These are phyloP conservation scores for Torrubiellomyces zombiae DNA, from an alignment of 2,329 filamentous ascomycete species.

Conservation along the genomic window DNA sequence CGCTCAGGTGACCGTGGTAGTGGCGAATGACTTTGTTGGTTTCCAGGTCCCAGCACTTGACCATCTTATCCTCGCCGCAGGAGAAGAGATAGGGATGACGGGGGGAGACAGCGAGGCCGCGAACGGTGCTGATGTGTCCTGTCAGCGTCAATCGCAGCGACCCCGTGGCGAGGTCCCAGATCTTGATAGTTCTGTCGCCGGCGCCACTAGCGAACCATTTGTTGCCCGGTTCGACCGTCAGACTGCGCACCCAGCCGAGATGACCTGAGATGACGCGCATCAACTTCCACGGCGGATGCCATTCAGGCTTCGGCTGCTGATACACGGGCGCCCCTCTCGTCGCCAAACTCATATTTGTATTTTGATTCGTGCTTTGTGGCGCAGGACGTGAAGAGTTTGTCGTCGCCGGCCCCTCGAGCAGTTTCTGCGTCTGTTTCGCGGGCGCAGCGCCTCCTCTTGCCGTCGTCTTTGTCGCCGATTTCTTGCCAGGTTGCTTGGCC, in stretches of 20 bases:
- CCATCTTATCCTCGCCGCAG: constrained; percentile 98
- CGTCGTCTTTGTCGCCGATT: constrained; percentile 7
- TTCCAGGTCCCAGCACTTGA: constrained; percentile 98
- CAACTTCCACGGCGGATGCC: constrained; percentile 97
- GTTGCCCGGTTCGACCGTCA: constrained; percentile 90
- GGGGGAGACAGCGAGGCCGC: constrained; percentile 80
- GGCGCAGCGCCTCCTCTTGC: constrained; percentile 30
- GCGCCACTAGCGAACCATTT: constrained; percentile 95
- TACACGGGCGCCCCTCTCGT: constrained; percentile 13
- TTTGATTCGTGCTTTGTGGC: no score
- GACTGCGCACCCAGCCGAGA: constrained; percentile 77
- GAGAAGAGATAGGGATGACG: constrained; percentile 95
- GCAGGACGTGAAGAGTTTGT: no score
- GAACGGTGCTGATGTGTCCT: constrained; percentile 85
- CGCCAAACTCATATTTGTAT: constrained; percentile 16
- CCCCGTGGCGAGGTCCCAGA: constrained; percentile 89
- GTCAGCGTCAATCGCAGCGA: constrained; percentile 74
- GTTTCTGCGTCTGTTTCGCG: constrained; percentile 16
- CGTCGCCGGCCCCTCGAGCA: constrained; percentile 23
- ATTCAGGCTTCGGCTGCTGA: constrained; percentile 57
- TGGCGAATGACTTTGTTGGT: constrained; percentile 99
- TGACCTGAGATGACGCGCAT: constrained; percentile 96
- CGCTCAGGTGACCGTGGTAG: constrained; percentile 92
- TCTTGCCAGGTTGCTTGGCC: constrained; percentile 44
- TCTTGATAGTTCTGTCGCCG: constrained; percentile 93